Conservation (phyloP, 2,329 filamentous ascomycete genomes). For the Alternaria novae-zelandiae region DNA sequence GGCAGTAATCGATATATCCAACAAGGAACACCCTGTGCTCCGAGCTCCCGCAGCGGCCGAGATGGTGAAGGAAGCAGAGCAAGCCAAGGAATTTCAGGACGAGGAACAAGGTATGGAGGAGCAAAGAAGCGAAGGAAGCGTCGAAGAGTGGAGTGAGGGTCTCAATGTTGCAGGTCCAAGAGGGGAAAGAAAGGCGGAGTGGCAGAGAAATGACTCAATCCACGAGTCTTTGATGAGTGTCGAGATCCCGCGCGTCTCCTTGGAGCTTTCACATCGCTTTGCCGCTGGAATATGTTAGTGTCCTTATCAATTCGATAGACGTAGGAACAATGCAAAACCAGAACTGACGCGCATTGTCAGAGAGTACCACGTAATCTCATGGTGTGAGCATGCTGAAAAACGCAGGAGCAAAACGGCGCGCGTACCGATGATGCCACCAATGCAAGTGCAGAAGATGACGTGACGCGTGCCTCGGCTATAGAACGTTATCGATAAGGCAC, state of each 20-base stretch:
- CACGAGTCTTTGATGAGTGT: not conserved
- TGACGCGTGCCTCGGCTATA: conserved; percentile 4
- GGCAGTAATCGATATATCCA: conserved; percentile 3
- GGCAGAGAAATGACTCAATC: not conserved
- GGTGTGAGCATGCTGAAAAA: not conserved
- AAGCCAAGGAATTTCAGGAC: not conserved
- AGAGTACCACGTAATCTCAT: not conserved
- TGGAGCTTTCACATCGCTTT: not conserved
- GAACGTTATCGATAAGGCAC: conserved; percentile 1
- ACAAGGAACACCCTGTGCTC: conserved; percentile 1
- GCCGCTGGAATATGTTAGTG: not conserved
- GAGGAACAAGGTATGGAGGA: not conserved
- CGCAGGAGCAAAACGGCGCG: not conserved
- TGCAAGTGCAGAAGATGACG: not conserved
- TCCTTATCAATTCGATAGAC: not conserved
- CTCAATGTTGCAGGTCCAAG: not conserved
- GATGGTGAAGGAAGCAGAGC: not conserved
- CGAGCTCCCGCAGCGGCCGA: not conserved
- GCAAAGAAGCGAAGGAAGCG: not conserved
- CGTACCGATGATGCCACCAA: not conserved
- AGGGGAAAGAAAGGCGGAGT: not conserved
- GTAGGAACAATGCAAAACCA: not conserved
- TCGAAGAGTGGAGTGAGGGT: not conserved
- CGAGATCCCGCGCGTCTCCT: not conserved
- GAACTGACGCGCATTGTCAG: not conserved